Conservation (phyloP, 1,284 basidiomycete species). For the Cryptococcus jaspeensis region DNA sequence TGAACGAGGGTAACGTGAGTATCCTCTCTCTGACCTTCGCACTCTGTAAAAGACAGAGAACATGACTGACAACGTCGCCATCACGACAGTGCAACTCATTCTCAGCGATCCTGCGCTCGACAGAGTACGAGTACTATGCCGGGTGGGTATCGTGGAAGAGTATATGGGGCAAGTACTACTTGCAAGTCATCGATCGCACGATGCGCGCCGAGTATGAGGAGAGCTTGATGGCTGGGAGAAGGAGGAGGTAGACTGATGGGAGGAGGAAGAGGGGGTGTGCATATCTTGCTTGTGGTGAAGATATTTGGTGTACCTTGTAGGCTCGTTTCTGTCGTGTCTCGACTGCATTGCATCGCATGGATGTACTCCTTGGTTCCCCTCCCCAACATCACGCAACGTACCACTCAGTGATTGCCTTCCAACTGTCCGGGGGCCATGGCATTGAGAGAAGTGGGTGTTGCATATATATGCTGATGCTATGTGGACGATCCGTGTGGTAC, state of each 20-base stretch:
- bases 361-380: no score
- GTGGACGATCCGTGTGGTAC: no score
- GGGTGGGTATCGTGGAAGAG: constrained; percentile 51
- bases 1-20: constrained; percentile 54
- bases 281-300: background rate
- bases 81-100: constrained; percentile 43
- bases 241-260: constrained; percentile 11
- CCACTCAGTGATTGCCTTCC: no score
- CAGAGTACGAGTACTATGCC: constrained; percentile 35
- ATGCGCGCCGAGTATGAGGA: constrained; percentile 39
- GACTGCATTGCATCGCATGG: no score
- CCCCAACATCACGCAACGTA: no score
- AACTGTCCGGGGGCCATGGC: no score
- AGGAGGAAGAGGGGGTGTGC: background rate
- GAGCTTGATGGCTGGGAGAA: constrained; percentile 27
- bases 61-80: background rate
- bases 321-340: no score
- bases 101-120: constrained; percentile 39
- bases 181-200: constrained; percentile 42
- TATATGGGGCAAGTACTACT: constrained; percentile 41
- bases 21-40: background rate
- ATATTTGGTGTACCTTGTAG: no score
- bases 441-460: no score
- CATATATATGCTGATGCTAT: no score
- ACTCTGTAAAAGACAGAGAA: no score